A percentile compares a stretch with the other conserved stretches of the same genome.
These are phyloP conservation scores for Secale cereale DNA, from an alignment of 176 grass and related monocot genomes.

Conservation along the genomic window DNA sequence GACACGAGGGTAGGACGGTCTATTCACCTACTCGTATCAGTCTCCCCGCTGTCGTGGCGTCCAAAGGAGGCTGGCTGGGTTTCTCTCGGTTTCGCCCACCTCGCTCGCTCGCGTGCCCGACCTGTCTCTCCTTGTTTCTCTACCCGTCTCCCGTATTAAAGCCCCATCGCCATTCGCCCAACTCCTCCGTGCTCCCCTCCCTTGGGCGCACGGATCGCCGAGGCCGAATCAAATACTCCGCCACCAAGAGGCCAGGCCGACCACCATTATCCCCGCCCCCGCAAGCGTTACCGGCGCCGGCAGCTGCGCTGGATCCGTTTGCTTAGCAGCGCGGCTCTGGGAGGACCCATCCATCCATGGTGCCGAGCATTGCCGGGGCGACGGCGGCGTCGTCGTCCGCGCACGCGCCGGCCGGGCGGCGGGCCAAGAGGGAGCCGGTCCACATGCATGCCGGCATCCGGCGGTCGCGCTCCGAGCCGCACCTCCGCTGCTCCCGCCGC, in stretches of 20 bases:
- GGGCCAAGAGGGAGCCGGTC: constrained; percentile 28
- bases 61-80: neutral
- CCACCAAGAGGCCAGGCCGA: constrained; percentile 3
- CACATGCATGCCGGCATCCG: constrained; percentile 53
- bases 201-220: constrained; percentile 2
- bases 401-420: neutral
- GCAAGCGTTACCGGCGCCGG: neutral
- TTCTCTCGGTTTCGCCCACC: neutral
- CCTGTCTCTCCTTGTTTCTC: neutral
- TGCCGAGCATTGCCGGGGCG: constrained; percentile 38
- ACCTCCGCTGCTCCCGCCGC: constrained; percentile 51
- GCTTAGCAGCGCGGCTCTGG: neutral
- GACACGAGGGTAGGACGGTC: neutral
- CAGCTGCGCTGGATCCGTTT: neutral
- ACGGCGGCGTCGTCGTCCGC: neutral
- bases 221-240: neutral
- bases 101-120: neutral
- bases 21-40: neutral
- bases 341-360: constrained; percentile 27
- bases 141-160: constrained; percentile 14
- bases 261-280: neutral
- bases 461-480: constrained; percentile 66
- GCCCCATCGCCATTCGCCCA: constrained; percentile 1
- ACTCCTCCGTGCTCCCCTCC: constrained; percentile 5
- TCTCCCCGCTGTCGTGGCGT: constrained; percentile 32